Conservation (phyloP, 2,329 filamentous ascomycete species). For the Neonectria faginata region DNA sequence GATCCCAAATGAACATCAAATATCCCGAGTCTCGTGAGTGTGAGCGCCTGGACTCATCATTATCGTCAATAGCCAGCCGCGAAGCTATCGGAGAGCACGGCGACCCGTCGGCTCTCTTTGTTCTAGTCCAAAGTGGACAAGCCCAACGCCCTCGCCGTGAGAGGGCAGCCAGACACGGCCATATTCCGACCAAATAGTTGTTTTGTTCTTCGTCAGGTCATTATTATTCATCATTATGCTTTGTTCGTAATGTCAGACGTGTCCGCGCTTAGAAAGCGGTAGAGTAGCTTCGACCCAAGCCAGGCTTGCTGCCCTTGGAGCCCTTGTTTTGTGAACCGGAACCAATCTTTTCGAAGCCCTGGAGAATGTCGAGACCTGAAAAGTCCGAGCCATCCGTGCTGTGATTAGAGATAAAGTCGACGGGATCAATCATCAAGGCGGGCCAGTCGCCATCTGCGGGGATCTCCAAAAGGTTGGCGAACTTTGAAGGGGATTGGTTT, state of each 20-base stretch:
- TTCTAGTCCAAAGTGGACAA: conserved; percentile 43
- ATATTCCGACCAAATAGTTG: conserved; percentile 33
- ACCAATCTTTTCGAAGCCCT: conserved; percentile 82
- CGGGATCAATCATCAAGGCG: conserved; percentile 49
- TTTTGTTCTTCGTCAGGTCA: conserved; percentile 45
- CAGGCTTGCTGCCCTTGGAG: conserved; percentile 45
- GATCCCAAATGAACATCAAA: conserved; percentile 37
- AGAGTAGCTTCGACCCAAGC: conserved; percentile 48
- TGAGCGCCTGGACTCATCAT: conserved; percentile 46
- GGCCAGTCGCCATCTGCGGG: conserved; percentile 55
- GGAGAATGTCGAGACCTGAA: conserved; percentile 75
- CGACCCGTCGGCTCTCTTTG: conserved; percentile 33
- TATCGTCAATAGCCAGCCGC: conserved; percentile 47
- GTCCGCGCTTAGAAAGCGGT: conserved; percentile 46
- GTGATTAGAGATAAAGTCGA: conserved; percentile 58
- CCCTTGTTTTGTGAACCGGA: conserved; percentile 52
- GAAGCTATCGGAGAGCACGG: conserved; percentile 44
- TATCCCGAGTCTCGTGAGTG: conserved; percentile 42
- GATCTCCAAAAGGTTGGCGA: conserved; percentile 51
- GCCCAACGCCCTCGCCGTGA: conserved; percentile 30
- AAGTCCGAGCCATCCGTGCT: conserved; percentile 67
- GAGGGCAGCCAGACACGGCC: conserved; percentile 27
- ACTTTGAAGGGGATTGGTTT: conserved; percentile 64
- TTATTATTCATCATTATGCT: conserved; percentile 45
- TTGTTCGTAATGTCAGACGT: conserved; percentile 34